Evolutionary conservation across 2,329 filamentous ascomycete species (phyloP).

Genomic region (Dryadomyces quercivorus): DNA sequence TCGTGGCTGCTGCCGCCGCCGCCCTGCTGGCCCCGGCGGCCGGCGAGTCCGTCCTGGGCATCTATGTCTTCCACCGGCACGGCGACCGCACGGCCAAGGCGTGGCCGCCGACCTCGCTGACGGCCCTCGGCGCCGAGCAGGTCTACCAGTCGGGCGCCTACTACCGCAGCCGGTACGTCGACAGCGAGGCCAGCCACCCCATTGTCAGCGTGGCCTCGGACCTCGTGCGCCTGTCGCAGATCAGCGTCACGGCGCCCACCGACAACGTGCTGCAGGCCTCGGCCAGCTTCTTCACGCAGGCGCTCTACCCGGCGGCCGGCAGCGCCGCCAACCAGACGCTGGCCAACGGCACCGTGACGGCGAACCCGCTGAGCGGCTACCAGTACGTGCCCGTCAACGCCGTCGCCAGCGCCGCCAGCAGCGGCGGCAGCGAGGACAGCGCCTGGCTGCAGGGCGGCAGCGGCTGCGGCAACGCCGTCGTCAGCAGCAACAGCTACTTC

Average conservation of each 20-base stretch:
- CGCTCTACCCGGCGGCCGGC: conserved; percentile 70
- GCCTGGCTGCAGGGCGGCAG: conserved; percentile 48
- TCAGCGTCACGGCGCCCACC: conserved; percentile 58
- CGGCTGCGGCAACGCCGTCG: conserved; percentile 41
- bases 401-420: conserved; percentile 40
- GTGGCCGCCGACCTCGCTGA: conserved; percentile 58
- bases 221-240: conserved; percentile 55
- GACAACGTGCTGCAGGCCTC: conserved; percentile 73
- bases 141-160: conserved; percentile 60
- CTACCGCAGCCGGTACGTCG: conserved; percentile 67
- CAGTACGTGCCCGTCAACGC: conserved; percentile 69
- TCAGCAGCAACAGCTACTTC: conserved; percentile 44
- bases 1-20: not conserved
- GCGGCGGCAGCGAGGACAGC: conserved; percentile 40
- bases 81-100: conserved; percentile 78
- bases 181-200: conserved; percentile 40
- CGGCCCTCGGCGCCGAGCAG: conserved; percentile 66
- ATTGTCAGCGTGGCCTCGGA: conserved; percentile 57
- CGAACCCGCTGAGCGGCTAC: conserved; percentile 64
- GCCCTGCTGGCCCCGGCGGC: not conserved
- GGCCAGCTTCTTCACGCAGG: conserved; percentile 70
- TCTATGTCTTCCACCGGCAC: conserved; percentile 82
- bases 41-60: conserved; percentile 61
- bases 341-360: conserved; percentile 55
- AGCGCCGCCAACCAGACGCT: conserved; percentile 44